Evolutionary conservation across 345 rosid species (phyloP), one percentile per base, ranked within the genome.

Genomic region (Dimocarpus longan): DNA sequence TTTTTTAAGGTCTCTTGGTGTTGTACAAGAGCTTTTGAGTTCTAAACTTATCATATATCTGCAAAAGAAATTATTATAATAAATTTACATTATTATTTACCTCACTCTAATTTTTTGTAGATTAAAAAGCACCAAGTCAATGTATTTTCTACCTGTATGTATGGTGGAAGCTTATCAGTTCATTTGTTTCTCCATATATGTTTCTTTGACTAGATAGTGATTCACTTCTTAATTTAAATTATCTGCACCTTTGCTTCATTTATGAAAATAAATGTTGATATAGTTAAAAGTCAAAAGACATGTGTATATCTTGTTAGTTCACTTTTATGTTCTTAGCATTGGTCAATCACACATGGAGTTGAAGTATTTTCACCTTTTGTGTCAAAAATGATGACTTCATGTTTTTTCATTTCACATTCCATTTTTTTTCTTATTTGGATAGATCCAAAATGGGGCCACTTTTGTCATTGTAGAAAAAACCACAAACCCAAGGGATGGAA

Each of bases 401-500:
- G 73, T 73, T 84, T 78, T 46, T 81, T 66, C 81, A 75, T 77
- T 78, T 79, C 84, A 76, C 60, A 76, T 81, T 76, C 72, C 69
- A 75, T 70, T 75, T 78, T 68, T 75, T 79, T 70, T 71, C 80
- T 71, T 74, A 44, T 76, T 84, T 83, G 82, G 87, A 81, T 88
- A 93, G 98, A 91, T 93, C 90, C 92, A 90, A 90, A 96, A 94
- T 83, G 97, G 98, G 85, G 98, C 99, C 89, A 90, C 94, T 85
- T 96, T 83, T 90, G 98, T 94, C 89, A 87, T 76, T 82, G 91
- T 96, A 85, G 97, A 96, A 89, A 92, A 92, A 91, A 90, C 59
- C 44, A 57, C 79, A 80, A 94, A 86, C 81, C 97, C 97, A 46
- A 92, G 89, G 88, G 91, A 96, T 85, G 92, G 90, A 73, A 87